Evolutionary conservation across 2,329 filamentous ascomycete species (phyloP), one percentile per base, ranked within the genome.

Genomic region (Nemania bipapillata): DNA sequence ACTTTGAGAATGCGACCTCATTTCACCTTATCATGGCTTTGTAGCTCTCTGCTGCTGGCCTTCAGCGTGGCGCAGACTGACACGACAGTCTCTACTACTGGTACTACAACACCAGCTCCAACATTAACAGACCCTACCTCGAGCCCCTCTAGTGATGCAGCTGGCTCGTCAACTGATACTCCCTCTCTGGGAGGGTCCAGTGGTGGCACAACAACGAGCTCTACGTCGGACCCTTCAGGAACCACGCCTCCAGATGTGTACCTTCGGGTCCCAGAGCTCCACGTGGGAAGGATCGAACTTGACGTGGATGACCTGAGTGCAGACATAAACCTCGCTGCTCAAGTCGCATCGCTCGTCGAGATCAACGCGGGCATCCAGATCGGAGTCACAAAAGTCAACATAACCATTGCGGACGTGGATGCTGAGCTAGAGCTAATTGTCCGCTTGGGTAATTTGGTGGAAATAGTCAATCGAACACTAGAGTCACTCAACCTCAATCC

Each of bases 391-490:
- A 83, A 82, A 70, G 82, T 90, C 74, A 89, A 89, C 77, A 84
- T 90, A 74, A 89, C 87, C 20, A 90, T 90, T 66, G 80, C 83
- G 12, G 87, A 89, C 71, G 86, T 90, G 5, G 81, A 86, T 28
- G 87, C 86, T 1, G 78, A 89, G 70, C 81, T 89, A 22, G 86
- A 90, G 68, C 81, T 90, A 6, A 82, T 89, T 62, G 86, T 89
- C 45, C 83, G 88, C 22, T 80, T 90, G 8, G 87, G 87, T 42
- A 84, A 89, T 74, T 80, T 90, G 20, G 87, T 88, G 32, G 82
- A 86, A 63, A 89, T 90, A 57, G 87, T 90, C 60, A 87, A 88
- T 77, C 83, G 87, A 28, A 88, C 88, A 1, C 85, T 90, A 62
- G 79, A 85, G 30, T 86, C 85, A 2, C 79, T 90, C 30, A 87